These are phyloP conservation scores for Cronartium ribicola DNA, from an alignment of 1,284 basidiomycete genomes.

Conservation along the genomic window DNA sequence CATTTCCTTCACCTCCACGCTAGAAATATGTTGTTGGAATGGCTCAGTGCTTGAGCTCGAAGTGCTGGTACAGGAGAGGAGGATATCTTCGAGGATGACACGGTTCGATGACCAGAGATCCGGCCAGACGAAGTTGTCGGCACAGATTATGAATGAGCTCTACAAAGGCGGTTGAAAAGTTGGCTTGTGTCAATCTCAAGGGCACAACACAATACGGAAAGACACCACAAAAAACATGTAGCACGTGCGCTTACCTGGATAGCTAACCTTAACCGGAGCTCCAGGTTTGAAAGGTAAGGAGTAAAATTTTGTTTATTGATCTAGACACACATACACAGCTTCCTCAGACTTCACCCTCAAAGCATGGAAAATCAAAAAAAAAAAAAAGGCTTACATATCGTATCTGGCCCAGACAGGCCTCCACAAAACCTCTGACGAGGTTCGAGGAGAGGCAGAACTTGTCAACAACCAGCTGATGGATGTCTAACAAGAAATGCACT, in stretches of 20 bases:
- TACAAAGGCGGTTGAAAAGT: neutral
- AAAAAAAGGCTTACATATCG: slow-evolving; percentile 26
- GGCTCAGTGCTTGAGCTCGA: neutral
- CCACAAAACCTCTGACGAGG: slow-evolving; percentile 40
- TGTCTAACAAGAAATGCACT: slow-evolving; percentile 63
- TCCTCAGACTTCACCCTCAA: neutral
- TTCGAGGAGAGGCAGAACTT: slow-evolving; percentile 39
- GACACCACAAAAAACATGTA: neutral
- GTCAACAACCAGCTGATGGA: slow-evolving; percentile 33
- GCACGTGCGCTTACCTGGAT: slow-evolving; percentile 24
- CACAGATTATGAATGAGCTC: slow-evolving; percentile 40
- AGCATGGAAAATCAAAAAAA: neutral
- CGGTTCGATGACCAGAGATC: slow-evolving; percentile 39
- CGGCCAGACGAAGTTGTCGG: slow-evolving; percentile 41
- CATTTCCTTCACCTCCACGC: slow-evolving; percentile 25
- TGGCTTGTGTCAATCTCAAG: neutral
- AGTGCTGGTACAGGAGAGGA: slow-evolving; percentile 14
- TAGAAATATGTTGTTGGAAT: slow-evolving; percentile 9
- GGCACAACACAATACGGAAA: neutral
- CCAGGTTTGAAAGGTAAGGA: slow-evolving; percentile 36
- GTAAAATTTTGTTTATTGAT: slow-evolving; percentile 32
- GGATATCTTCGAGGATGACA: slow-evolving; percentile 28
- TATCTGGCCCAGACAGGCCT: slow-evolving; percentile 36
- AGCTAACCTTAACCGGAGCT: slow-evolving; percentile 34
- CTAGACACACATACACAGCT: neutral